These are phyloP conservation scores for Epichloe gansuensis DNA, from an alignment of 2,329 filamentous ascomycete genomes.

Conservation along the genomic window DNA sequence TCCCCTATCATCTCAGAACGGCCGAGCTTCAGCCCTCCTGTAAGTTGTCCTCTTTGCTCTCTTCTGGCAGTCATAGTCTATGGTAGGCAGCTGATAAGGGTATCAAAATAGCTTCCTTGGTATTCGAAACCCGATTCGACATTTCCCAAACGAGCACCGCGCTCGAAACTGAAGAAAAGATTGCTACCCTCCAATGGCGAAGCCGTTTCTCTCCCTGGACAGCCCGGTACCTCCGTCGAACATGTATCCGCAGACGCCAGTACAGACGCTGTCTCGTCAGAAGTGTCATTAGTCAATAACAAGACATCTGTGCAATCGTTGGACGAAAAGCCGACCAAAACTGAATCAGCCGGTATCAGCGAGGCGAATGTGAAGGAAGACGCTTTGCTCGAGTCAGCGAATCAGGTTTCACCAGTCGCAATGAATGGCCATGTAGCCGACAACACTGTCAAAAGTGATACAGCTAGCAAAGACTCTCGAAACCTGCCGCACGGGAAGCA, in stretches of 20 bases:
- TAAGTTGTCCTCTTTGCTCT: conserved; percentile 25
- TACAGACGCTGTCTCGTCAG: neutral
- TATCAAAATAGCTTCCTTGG: conserved; percentile 41
- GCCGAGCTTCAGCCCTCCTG: conserved; percentile 35
- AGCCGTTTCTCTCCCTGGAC: conserved; percentile 31
- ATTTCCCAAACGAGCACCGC: conserved; percentile 33
- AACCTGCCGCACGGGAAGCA: conserved; percentile 10
- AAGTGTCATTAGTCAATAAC: conserved; percentile 4
- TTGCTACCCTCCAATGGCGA: conserved; percentile 23
- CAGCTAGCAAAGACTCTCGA: conserved; percentile 14
- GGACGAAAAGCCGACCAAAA: neutral
- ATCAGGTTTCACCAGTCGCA: neutral
- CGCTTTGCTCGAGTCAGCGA: neutral
- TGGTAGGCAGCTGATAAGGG: neutral
- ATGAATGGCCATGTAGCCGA: conserved; percentile 1
- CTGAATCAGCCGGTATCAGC: neutral
- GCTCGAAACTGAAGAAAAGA: conserved; percentile 31
- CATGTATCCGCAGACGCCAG: neutral
- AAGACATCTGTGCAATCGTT: neutral
- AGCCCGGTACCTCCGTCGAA: conserved; percentile 22
- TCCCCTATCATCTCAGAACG: conserved; percentile 8
- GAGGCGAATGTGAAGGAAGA: neutral
- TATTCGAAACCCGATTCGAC: conserved; percentile 36
- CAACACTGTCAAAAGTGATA: conserved; percentile 1
- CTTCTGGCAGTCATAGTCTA: neutral